Conservation (phyloP, 1,139 yeast genomes). For the Magnusiomyces fungicola region DNA sequence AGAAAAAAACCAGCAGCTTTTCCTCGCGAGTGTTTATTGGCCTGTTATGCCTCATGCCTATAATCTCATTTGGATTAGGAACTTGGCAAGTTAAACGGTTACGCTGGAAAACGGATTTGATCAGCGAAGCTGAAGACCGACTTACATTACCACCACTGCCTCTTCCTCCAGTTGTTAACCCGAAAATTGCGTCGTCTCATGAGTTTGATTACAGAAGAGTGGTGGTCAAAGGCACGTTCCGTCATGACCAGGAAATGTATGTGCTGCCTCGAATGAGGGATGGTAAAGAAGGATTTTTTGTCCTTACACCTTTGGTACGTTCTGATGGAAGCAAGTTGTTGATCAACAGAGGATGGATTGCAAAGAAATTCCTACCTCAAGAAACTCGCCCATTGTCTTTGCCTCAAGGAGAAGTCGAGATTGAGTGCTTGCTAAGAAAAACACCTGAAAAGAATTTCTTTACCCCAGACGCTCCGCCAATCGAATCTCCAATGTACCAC, state of each 20-base stretch:
- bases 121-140: constrained; percentile 75
- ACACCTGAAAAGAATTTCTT: constrained; percentile 65
- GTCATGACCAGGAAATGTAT: constrained; percentile 80
- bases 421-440: constrained; percentile 64
- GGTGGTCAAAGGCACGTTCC: constrained; percentile 63
- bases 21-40: constrained; percentile 31
- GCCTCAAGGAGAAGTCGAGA: constrained; percentile 67
- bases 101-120: constrained; percentile 81
- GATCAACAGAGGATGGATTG: constrained; percentile 90
- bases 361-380: constrained; percentile 65
- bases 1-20: constrained; percentile 1
- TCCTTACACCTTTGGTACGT: constrained; percentile 77
- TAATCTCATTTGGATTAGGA: constrained; percentile 77
- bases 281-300: constrained; percentile 69
- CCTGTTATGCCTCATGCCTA: constrained; percentile 65
- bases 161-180: constrained; percentile 45
- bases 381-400: constrained; percentile 57
- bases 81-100: constrained; percentile 89
- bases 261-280: constrained; percentile 83
- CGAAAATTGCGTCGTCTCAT: constrained; percentile 41
- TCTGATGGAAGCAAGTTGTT: constrained; percentile 37
- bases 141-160: constrained; percentile 66
- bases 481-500: constrained; percentile 42
- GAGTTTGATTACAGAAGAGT: constrained; percentile 81
- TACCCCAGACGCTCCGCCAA: constrained; percentile 44